Evolutionary conservation across 106 monocot genomes (phyloP).

Genomic region (Phalaenopsis equestris): DNA sequence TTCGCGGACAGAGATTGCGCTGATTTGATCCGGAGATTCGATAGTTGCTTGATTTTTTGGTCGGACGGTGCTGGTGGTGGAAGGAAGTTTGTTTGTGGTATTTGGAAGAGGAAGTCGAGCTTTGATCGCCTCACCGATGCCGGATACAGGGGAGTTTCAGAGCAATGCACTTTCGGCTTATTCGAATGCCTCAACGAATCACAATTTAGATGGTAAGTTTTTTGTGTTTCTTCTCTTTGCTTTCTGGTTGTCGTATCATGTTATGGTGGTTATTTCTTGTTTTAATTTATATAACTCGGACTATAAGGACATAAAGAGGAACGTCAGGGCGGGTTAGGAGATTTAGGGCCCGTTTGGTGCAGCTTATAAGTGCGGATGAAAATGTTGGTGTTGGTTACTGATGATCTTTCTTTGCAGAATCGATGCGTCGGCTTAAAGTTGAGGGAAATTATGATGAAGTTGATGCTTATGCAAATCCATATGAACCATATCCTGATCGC

Average conservation of each 20-base stretch:
- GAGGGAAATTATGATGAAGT: conserved; percentile 11
- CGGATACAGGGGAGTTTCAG: conserved; percentile 15
- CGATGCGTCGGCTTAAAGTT: conserved; percentile 25
- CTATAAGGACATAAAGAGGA: not conserved
- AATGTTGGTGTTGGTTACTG: not conserved
- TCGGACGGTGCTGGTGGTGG: not conserved
- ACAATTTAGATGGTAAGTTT: conserved; percentile 14
- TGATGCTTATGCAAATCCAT: conserved; percentile 22
- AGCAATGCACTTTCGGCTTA: conserved; percentile 12
- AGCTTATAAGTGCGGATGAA: not conserved
- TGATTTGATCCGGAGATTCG: not conserved
- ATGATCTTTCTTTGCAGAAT: conserved; percentile 20
- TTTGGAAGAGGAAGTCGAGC: conserved; percentile 1
- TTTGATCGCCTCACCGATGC: conserved; percentile 13
- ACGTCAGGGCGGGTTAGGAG: not conserved
- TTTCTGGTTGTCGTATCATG: not conserved
- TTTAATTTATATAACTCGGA: not conserved
- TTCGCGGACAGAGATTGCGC: not conserved
- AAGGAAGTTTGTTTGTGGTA: not conserved
- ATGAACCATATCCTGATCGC: conserved; percentile 46
- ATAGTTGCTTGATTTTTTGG: not conserved
- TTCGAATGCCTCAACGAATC: conserved; percentile 13
- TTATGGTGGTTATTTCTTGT: not conserved
- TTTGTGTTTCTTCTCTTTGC: conserved; percentile 5
- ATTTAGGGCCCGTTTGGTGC: not conserved